Evolutionary conservation across 2,329 filamentous ascomycete genomes (phyloP), one percentile per base, ranked within the genome.

Genomic region (Acrocalymma vagum): DNA sequence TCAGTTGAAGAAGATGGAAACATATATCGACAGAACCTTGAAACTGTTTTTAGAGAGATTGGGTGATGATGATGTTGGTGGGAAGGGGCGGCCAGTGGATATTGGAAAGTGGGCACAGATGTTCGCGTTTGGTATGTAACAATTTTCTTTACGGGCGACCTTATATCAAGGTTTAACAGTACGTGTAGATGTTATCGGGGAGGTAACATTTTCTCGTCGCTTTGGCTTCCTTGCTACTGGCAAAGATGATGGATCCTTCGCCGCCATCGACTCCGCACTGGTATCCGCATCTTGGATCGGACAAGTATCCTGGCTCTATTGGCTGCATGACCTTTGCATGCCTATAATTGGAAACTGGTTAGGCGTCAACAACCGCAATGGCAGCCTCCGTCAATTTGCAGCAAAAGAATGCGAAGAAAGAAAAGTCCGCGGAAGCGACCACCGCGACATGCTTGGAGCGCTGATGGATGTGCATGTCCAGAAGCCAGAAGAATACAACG

Each of bases 51-150:
- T 45, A 23, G 17, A 35, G 10, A 25, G 36, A 5, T 23, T 45
- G 9, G 13, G 28, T 6, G 35, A 45, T 17, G 13, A 24, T 6
- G 35, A 45, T 17, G 41, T 45, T 6, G 17, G 35, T 2, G 27
- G 11, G 7, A 29, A 38, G 9, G 41, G 35, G 6, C n/a, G 15
- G 10, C 21, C 36, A 5, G 21, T 71, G 9, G 62, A 72, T 38
- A 57, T 72, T 49, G 69, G 60, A n/a, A 60, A 61, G 18, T 72
- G 69, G 69, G 47, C 67, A 14, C 69, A 72, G 32, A 58, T 72
- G 13, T 72, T 70, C 39, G 68, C 70, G n/a, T 72, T 72, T 36
- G 67, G 65, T 70, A 33, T 5, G 51, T 29, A 3, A 9, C 5
- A n/a, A 30, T 14, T 8, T 16, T 17, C 14, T 30, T 16, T 17